Evolutionary conservation across 2,329 filamentous ascomycete species (phyloP), one percentile per base, ranked within the genome.

Genomic region (Verticillium dahliae): DNA sequence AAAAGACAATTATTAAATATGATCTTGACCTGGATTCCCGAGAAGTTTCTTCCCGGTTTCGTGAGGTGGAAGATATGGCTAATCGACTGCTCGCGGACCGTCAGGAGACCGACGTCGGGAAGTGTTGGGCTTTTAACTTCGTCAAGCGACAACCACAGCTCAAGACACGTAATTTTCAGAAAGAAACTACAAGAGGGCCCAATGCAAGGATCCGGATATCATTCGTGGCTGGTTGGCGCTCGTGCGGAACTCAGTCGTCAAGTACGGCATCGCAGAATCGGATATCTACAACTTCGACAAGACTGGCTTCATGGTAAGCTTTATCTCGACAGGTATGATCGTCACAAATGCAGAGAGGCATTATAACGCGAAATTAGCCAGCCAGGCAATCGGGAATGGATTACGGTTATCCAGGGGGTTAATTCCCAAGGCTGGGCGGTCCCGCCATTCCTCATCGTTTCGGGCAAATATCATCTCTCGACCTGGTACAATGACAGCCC

Each of bases 251-350:
- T 5, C 15, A 60, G 61, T 68, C 33, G 64, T 63, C 10, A 69
- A 69, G 38, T 69, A 70, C 57, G 62, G 65, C 18, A 68, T 69
- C 60, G 22, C 57, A 9, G 62, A 65, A 14, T 37, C 15, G 7
- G 66, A 69, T 65, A 56, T 67, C 55, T 69, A 68, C 55, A 69
- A 69, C 63, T 70, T 69, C 54, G 61, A 69, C 61, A 63, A 74
- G 62, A 72, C 67, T 37, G 68, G 69, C 58, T 74, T 73, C 67
- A 64, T 68, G 38, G 72, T 74, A 55, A 70, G 70, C 58, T 62
- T 70, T 27, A 72, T 72, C 58, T 60, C 15, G 1, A 56, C 60
- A 13, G 41, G 57, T 10, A 69, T 70, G 56, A 67, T 74, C 54
- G 61, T 74, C 56, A 72, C 65, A 64, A 58, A 60, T 35, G 61